Evolutionary conservation across 1,284 basidiomycete species (phyloP), one percentile per base, ranked within the genome.

Genomic region (Heterobasidion occidentale): DNA sequence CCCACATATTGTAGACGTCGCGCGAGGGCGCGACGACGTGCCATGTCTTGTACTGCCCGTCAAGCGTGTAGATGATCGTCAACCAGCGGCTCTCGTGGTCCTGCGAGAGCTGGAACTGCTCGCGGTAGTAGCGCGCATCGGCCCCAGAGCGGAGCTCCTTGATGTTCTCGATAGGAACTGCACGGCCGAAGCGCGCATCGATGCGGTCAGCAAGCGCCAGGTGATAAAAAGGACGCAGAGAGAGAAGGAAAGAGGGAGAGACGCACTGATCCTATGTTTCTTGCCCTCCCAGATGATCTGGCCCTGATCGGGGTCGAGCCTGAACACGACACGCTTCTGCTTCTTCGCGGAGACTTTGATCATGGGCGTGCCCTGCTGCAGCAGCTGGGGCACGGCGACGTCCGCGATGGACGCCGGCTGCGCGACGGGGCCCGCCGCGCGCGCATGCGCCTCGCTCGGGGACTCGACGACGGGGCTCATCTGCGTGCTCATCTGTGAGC

Each of bases 141-240:
- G 82, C 66, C 49, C 87, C 91, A 7, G 88, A 82, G 12, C 96
- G 88, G 9, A 99, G 82, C 67, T 98, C 95, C 60, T 94, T 90
- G 68, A 99, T 94, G 62, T 84, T 84, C 68, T 93, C 92, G 62
- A 98, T 88, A 3, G 90, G 88, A 56, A 97, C 94, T 92, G 65
- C 27, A 48, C 46, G 27, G 46, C 12, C 17, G 6, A 45, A 7
- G 3, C 17, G 12, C 42, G 17, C 14, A 45, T 45, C 42, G 14
- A 45, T 12, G 42, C 12, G 42, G 42, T 12, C 17, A 42, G 15
- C 34, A n/a, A 53, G 35, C 51, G 36, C 38, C 27, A 19, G 45
- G 46, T 15, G 44, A 7, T 19, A 48, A 45, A 8, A 45, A 44
- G 15, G 53, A 36, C 46, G 15, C 50, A 9, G 20, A 35, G 42